Base-by-base conservation (phyloP, 2,329 filamentous ascomycete species). In the Zopfia rhizophila region DNA sequence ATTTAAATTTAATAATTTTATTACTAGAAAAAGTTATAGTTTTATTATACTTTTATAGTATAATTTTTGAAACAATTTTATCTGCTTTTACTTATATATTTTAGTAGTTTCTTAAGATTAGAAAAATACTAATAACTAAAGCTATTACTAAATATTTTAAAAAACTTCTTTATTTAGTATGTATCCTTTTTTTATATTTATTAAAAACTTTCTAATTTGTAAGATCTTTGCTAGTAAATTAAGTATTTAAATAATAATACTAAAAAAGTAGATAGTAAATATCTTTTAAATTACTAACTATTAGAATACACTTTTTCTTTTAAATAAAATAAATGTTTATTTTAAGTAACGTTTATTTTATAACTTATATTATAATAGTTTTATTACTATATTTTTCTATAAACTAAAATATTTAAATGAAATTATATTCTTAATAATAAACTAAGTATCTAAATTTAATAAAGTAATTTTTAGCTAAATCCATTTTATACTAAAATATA, bases 361-460 rank as follows among this genome's bases (percentile, higher is more conserved):
- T 1, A 57, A 69, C 27, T 61, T 69, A 0, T 38, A 47, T 7
- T 42, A 54, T 12, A 61, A 61, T 39, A 60, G 53, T 27, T 43
- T 69, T 1, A 58, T 69, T 2, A 60, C 66, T 22, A 35, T 51
- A 35, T 50, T 51, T 39, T 47, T 51, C 29, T 23, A 30, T 25
- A 36, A 29, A 22, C 50, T 48, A 23, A 37, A 47, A 37, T 51
- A 48, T 38, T 33, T 47, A 13, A 19, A 68, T 37, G 66, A 66
- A 4, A 62, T 72, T 18, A 39, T 72, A 10, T 69, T 72, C 47
- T 48, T 72, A 16, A 70, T 61, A 2, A 69, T 61, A 16, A 71
- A 71, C 33, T 52, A 60, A 10, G 56, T 68, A 14, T 38, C 65
- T 7, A 68, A 17, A 16, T 65, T 72, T 32, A 66, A 73, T 39